Evolutionary conservation across 2,329 filamentous ascomycete genomes (phyloP), one percentile per base, ranked within the genome.

Genomic region (Penicillium sp.): DNA sequence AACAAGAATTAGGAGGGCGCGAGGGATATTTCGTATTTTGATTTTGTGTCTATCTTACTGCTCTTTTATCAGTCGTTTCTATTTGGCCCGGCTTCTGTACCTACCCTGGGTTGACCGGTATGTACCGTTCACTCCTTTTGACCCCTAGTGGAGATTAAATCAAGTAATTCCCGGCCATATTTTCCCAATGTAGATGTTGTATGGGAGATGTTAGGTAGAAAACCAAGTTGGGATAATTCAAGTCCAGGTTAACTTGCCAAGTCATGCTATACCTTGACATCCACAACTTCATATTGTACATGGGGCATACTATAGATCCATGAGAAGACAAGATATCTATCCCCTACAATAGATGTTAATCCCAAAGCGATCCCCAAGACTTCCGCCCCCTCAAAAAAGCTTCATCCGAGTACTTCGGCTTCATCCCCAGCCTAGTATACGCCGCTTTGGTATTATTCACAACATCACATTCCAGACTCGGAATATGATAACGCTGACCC

Each of bases 1-100:
- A 66, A 62, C 66, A 65, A 62, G 62, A 61, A 43, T 56, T 59
- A 63, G 64, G 61, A 67, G 54, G 62, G 61, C 55, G 58, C 55
- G 53, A 60, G 58, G 58, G 61, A 57, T 44, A 32, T 47, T 34
- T 61, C 60, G 57, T n/a, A 55, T 59, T 26, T 24, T 55, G 42
- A 50, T 51, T 60, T 59, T 52, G 43, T 51, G 29, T 56, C 48
- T 48, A 43, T 52, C 22, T 58, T 56, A 53, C 42, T 49, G 46
- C 55, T 29, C 32, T 34, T 34, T 34, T 7, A 24, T 47, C 45
- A 31, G 51, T 51, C 50, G 10, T 49, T 59, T 60, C 51, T n/a
- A 45, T 37, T 50, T 47, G 32, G 32, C 32, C 38, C 37, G 37
- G 37, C 53, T 37, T 26, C 7, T 45, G 49, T 56, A 42, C 53